These are phyloP conservation scores for Fusarium decemcellulare DNA, from an alignment of 2,329 filamentous ascomycete genomes.

Conservation along the genomic window DNA sequence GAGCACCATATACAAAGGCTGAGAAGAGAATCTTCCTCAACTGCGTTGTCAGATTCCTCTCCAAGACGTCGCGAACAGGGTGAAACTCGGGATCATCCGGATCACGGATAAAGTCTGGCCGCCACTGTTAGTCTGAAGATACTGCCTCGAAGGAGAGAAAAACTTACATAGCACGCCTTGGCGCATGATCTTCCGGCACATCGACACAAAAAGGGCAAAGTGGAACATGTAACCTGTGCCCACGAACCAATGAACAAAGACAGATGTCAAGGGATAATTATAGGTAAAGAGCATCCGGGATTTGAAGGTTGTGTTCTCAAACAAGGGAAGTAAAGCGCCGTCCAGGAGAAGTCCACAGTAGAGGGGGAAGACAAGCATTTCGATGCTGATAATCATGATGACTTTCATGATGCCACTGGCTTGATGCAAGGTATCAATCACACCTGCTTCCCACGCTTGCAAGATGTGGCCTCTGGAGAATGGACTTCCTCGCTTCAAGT, in stretches of 20 bases:
- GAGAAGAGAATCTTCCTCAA: constrained; percentile 97
- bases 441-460: constrained; percentile 78
- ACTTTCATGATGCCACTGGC: constrained; percentile 98
- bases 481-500: constrained; percentile 80
- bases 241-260: constrained; percentile 99
- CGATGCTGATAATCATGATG: constrained; percentile 97
- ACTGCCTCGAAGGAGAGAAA: not conserved
- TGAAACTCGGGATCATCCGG: constrained; percentile 99
- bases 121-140: constrained; percentile 22
- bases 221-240: constrained; percentile 99
- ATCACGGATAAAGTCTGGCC: constrained; percentile 91
- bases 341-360: constrained; percentile 96
- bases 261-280: constrained; percentile 86
- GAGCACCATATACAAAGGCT: constrained; percentile 92
- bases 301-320: constrained; percentile 82
- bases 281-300: constrained; percentile 85
- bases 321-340: constrained; percentile 88
- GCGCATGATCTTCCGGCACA: constrained; percentile 98
- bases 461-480: constrained; percentile 71
- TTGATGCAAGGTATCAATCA: constrained; percentile 90
- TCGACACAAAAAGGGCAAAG: constrained; percentile 97
- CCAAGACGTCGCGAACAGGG: constrained; percentile 94
- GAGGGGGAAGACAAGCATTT: constrained; percentile 97
- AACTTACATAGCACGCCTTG: constrained; percentile 89
- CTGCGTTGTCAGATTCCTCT: constrained; percentile 92